A percentile compares a stretch with the other conserved stretches of the same genome.
Evolutionary conservation across 495 filamentous ascomycete genomes (phyloP).

Genomic region (Pyrenopolyporus hunteri): DNA sequence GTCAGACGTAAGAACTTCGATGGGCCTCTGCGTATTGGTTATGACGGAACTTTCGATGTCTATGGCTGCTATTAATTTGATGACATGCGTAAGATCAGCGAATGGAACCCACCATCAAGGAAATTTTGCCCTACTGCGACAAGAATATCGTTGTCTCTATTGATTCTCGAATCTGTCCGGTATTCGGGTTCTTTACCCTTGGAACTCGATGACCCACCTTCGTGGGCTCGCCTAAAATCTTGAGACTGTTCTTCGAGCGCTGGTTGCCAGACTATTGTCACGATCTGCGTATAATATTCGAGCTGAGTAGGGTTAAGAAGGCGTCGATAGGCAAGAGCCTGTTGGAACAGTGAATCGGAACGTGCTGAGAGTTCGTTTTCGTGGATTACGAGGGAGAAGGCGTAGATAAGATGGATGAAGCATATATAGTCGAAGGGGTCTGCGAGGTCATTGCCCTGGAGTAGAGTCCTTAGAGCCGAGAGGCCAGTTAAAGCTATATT

Average conservation of each 20-base stretch:
- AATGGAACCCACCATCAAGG: conserved; percentile 51
- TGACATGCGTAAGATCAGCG: background rate
- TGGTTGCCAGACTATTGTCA: conserved; percentile 50
- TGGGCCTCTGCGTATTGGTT: conserved; percentile 32
- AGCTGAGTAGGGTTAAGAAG: conserved; percentile 39
- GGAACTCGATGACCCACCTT: conserved; percentile 29
- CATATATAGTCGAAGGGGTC: conserved; percentile 50
- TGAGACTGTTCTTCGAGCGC: conserved; percentile 19
- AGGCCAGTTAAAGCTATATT: conserved; percentile 48
- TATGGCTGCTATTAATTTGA: conserved; percentile 29
- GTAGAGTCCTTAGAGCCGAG: conserved; percentile 40
- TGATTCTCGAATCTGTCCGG: conserved; percentile 3
- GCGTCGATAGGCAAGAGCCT: conserved; percentile 46
- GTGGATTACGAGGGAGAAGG: conserved; percentile 51
- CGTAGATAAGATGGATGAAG: conserved; percentile 53
- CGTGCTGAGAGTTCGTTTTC: conserved; percentile 40
- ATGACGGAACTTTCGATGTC: conserved; percentile 53
- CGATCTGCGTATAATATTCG: conserved; percentile 43
- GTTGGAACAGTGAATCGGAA: conserved; percentile 46
- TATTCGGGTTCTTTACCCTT: conserved; percentile 52
- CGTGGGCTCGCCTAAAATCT: background rate
- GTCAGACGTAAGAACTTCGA: conserved; percentile 42
- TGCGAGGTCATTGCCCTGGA: conserved; percentile 40
- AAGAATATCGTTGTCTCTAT: conserved; percentile 30
- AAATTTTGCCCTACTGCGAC: conserved; percentile 50